Evolutionary conservation across 2,329 filamentous ascomycete genomes (phyloP).

Genomic region (Colletotrichum sp.): DNA sequence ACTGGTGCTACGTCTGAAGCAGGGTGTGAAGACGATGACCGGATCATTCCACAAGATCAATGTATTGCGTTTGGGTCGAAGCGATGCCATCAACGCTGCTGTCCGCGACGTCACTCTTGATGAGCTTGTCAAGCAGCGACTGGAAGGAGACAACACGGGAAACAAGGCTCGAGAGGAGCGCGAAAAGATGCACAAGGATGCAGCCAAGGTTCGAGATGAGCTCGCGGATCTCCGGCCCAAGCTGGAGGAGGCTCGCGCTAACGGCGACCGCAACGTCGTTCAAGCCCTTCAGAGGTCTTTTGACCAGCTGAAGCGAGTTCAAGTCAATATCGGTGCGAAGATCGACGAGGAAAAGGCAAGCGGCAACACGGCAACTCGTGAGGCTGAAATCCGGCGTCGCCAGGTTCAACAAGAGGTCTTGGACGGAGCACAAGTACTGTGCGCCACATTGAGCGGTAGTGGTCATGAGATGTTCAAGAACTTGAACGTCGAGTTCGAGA

Average conservation of each 20-base stretch:
- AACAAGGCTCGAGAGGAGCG: slow-evolving; percentile 60
- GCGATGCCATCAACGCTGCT: slow-evolving; percentile 88
- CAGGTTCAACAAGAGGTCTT: slow-evolving; percentile 90
- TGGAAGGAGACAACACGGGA: slow-evolving; percentile 66
- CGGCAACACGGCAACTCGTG: slow-evolving; percentile 80
- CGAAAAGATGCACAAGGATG: slow-evolving; percentile 68
- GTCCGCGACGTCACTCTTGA: slow-evolving; percentile 94
- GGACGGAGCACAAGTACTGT: slow-evolving; percentile 89
- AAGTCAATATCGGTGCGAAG: slow-evolving; percentile 74
- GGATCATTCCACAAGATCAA: slow-evolving; percentile 80
- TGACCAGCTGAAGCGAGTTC: slow-evolving; percentile 77
- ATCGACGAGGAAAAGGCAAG: slow-evolving; percentile 90
- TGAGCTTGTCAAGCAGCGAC: slow-evolving; percentile 80
- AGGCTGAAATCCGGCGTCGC: slow-evolving; percentile 84
- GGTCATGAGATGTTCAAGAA: slow-evolving; percentile 98
- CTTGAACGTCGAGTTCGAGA: slow-evolving; percentile 95
- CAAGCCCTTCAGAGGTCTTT: slow-evolving; percentile 76
- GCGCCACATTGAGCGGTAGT: slow-evolving; percentile 91
- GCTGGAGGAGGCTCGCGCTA: slow-evolving; percentile 67
- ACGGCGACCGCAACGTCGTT: slow-evolving; percentile 45
- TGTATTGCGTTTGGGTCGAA: slow-evolving; percentile 87
- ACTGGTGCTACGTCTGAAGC: slow-evolving; percentile 88
- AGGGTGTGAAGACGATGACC: slow-evolving; percentile 78
- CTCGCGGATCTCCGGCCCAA: slow-evolving; percentile 74
- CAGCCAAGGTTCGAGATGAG: slow-evolving; percentile 75